Evolutionary conservation across 2,329 filamentous ascomycete genomes (phyloP).

Genomic region (Grosmannia clavigera): DNA sequence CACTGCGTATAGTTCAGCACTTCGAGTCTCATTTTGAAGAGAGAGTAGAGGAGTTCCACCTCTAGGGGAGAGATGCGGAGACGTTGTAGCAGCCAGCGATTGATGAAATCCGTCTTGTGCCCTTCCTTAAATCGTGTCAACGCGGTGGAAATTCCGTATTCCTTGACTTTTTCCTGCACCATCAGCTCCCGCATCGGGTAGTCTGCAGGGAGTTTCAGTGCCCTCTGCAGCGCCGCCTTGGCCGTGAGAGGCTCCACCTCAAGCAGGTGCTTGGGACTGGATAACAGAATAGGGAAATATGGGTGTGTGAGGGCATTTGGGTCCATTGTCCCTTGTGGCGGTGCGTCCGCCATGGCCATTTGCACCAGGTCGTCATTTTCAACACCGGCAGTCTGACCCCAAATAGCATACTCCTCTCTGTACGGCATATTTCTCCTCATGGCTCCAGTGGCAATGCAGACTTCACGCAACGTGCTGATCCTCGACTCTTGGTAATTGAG

Average conservation of each 20-base stretch:
- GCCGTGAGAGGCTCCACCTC: constrained; percentile 26
- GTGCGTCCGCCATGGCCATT: background rate
- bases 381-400: constrained; percentile 15
- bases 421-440: constrained; percentile 30
- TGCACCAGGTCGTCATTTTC: constrained; percentile 21
- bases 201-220: constrained; percentile 23
- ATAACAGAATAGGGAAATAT: constrained; percentile 32
- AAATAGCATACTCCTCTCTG: constrained; percentile 26
- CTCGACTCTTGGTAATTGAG: constrained; percentile 22
- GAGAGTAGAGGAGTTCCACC: constrained; percentile 28
- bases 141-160: constrained; percentile 33
- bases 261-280: constrained; percentile 34
- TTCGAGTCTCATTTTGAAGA: constrained; percentile 19
- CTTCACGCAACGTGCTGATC: constrained; percentile 22
- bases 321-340: background rate
- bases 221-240: constrained; percentile 26
- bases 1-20: constrained; percentile 24
- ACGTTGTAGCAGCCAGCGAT: constrained; percentile 40
- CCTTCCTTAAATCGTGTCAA: constrained; percentile 23
- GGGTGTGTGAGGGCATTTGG: constrained; percentile 22
- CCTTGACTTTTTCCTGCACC: constrained; percentile 32
- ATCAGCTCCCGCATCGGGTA: constrained; percentile 21
- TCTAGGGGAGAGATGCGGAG: constrained; percentile 34
- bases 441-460: constrained; percentile 28
- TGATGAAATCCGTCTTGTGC: constrained; percentile 33